These are phyloP conservation scores for Eucalyptus marginata DNA, from an alignment of 345 rosid genomes.

Conservation along the genomic window DNA sequence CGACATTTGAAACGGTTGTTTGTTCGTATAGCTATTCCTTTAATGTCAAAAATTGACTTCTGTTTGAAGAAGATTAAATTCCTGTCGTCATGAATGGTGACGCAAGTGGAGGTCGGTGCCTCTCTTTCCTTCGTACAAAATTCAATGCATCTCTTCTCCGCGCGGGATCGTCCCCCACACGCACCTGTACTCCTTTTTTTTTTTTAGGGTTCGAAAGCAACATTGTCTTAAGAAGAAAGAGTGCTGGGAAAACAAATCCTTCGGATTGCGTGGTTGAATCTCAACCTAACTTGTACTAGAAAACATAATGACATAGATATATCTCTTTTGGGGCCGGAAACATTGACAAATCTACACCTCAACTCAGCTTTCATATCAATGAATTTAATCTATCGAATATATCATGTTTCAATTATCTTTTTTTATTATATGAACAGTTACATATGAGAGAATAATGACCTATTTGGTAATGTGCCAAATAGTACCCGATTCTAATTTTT, in stretches of 20 bases:
- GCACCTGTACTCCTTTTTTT: too few species aligned
- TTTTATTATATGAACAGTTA: not conserved
- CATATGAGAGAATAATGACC: accelerated
- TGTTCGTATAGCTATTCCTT: not conserved
- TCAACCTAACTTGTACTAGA: not conserved
- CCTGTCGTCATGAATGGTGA: not conserved
- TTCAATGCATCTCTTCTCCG: not conserved
- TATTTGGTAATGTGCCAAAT: too few species aligned
- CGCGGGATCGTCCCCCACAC: not conserved
- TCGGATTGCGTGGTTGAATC: not conserved
- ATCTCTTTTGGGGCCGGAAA: not conserved
- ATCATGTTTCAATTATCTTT: not conserved
- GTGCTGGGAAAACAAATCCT: not conserved
- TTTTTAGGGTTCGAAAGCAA: not conserved
- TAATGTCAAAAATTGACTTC: not conserved
- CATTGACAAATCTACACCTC: not conserved
- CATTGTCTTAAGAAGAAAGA: not conserved
- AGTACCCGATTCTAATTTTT: too few species aligned
- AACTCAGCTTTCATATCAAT: not conserved
- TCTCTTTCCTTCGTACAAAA: not conserved
- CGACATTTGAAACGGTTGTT: not conserved
- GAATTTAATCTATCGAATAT: accelerated
- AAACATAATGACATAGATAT: not conserved
- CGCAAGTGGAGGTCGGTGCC: not conserved
- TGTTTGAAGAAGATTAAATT: not conserved